Conservation (phyloP, 257 asterid genomes). For the Marsdenia floribunda region DNA sequence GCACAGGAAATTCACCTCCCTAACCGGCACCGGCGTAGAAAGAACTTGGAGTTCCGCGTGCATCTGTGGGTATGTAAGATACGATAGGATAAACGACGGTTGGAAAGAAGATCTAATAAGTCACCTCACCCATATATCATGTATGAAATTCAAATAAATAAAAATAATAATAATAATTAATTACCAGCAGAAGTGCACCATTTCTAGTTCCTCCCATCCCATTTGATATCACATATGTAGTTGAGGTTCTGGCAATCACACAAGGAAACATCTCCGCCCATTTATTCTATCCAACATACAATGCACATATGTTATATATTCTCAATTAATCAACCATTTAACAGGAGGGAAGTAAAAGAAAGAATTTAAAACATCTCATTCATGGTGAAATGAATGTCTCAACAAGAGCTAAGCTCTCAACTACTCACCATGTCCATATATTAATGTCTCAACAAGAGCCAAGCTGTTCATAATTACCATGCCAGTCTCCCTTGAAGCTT, state of each 20-base stretch:
- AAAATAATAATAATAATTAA: neutral
- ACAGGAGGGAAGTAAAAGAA: neutral
- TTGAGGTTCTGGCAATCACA: slow-evolving; percentile 42
- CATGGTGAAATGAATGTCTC: neutral
- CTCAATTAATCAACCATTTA: neutral
- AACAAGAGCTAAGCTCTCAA: too few species aligned
- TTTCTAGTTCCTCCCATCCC: slow-evolving; percentile 59
- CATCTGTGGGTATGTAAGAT: slow-evolving; percentile 43
- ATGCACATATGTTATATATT: too few species aligned
- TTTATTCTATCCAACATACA: slow-evolving; percentile 36
- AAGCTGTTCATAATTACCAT: slow-evolving; percentile 46
- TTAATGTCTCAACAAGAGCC: slow-evolving; percentile 56
- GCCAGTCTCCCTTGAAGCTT: slow-evolving; percentile 52
- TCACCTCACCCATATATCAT: neutral
- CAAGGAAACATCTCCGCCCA: slow-evolving; percentile 62
- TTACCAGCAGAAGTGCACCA: slow-evolving; percentile 80
- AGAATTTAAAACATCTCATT: neutral
- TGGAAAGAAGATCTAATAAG: too few species aligned
- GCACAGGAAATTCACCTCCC: slow-evolving; percentile 85
- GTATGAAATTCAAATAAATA: neutral
- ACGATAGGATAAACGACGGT: too few species aligned
- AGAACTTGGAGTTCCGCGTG: slow-evolving; percentile 89
- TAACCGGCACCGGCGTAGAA: slow-evolving; percentile 80
- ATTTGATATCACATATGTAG: slow-evolving; percentile 42
- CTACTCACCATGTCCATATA: slow-evolving; percentile 53